Evolutionary conservation across 2,329 filamentous ascomycete species (phyloP).

Genomic region (Ceratocystis alfenasii): DNA sequence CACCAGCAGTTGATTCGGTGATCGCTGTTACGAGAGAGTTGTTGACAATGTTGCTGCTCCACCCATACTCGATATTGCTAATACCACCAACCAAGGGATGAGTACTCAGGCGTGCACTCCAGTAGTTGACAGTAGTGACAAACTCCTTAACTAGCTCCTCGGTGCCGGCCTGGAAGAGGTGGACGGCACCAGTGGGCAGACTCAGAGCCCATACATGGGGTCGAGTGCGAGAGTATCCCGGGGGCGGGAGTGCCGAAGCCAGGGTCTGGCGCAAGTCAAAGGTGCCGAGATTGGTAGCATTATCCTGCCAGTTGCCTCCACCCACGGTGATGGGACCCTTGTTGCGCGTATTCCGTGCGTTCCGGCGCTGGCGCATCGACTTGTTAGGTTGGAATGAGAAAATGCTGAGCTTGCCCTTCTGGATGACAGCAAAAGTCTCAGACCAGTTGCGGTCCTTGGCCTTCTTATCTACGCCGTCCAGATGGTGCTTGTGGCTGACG

Average conservation of each 20-base stretch:
- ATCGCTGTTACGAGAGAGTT: constrained; percentile 39
- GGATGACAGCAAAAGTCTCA: constrained; percentile 90
- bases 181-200: constrained; percentile 82
- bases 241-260: constrained; percentile 75
- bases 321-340: constrained; percentile 59
- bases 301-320: constrained; percentile 96
- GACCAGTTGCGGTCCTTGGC: constrained; percentile 90
- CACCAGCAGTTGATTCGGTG: constrained; percentile 32
- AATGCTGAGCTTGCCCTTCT: constrained; percentile 84
- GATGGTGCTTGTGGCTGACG: constrained; percentile 89
- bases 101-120: constrained; percentile 87
- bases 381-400: constrained; percentile 87
- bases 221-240: constrained; percentile 81
- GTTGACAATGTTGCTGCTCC: constrained; percentile 74
- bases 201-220: constrained; percentile 92
- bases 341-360: constrained; percentile 29
- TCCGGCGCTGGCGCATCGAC: constrained; percentile 55
- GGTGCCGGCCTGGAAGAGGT: constrained; percentile 96
- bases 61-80: constrained; percentile 95
- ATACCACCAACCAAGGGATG: constrained; percentile 86
- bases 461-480: constrained; percentile 81
- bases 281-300: constrained; percentile 75
- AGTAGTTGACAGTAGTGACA: constrained; percentile 90
- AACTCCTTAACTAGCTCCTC: constrained; percentile 91
- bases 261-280: constrained; percentile 86